Base-by-base conservation (phyloP, 805 yeast species). In the Yamadazyma ubonensis region DNA sequence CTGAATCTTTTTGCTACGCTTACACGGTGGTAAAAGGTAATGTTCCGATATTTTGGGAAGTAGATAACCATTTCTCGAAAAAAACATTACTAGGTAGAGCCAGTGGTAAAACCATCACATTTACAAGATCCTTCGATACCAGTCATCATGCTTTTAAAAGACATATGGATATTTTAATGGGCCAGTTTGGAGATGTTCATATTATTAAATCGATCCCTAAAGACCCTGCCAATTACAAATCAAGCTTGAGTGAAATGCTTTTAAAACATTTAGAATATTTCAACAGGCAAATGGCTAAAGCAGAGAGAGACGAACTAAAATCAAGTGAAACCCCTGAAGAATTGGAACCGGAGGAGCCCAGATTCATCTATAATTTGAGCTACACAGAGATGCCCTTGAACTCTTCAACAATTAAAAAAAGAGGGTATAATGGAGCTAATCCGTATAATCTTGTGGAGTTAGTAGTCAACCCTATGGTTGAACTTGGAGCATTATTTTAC, bases 31-130 rank as follows among this genome's bases (percentile, higher is more conserved):
- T 75, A 3, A 53, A 78, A 36, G 81, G 82, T 1, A 77, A 78
- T 50, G 76, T 73, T 7, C 83, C 83, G 2, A 58, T 73, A 15
- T 72, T 71, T 48, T 77, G 81, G 81, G 75, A 76, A 38, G 48
- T 73, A 22, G 79, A 73, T 37, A 64, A 61, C 36, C 68, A 67
- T 44, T 59, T 75, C 36, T 44, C 59, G 9, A 63, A 61, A 32
- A 59, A 55, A 40, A 59, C 50, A 21, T 41, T 67, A 28, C 43
- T 75, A 7, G 56, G 70, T 7, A 46, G 54, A 7, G 57, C 53
- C 26, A 55, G 52, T 33, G 70, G 73, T n/a, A 72, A 68, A 45
- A 63, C 64, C 27, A 50, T 70, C 9, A 63, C 65, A 9, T 71
- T 75, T 43, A 73, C 78, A 1, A 59, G 79, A 36, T 74, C 81